Base-by-base conservation (phyloP, 1,139 yeast species). In the Debaryomyces singareniensis region DNA sequence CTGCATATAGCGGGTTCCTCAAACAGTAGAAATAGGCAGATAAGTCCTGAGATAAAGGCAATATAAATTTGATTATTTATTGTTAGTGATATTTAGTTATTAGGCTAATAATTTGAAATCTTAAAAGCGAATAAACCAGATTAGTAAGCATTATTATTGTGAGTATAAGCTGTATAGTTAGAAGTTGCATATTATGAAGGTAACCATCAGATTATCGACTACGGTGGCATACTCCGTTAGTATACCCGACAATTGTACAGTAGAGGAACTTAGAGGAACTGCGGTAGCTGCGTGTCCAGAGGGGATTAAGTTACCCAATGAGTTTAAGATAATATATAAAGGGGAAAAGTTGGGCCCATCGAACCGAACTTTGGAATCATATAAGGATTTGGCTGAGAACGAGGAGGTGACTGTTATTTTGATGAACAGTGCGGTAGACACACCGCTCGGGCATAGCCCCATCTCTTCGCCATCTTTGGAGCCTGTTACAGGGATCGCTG, bases 221-320 rank as follows among this genome's bases (percentile, higher is more conserved):
- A 71, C 65, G 35, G 40, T 48, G 7, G 56, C 68, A 6, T 60
- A 54, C 44, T 43, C 61, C 23, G 58, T 72, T 33, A 62, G 71
- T 13, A 53, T 72, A n/a, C 68, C 74, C 9, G 68, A 68, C 35
- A 63, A 66, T 45, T 55, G 72, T 29, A 68, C 75, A 1, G 74
- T 70, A 16, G 68, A 60, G 20, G 74, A 73, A 36, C 58, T 73
- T 35, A 59, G 63, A 31, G 55, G 55, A 29, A 58, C 71, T 5
- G 68, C 71, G 15, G 54, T 58, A 31, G 67, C 59, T 10, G 68
- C 68, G 2, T 53, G 64, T 49, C 58, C 76, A 40, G 31, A 45
- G 15, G 36, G 44, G 14, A 38, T 51, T 29, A 51, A 49, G 30
- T 49, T 67, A 28, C 70, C 73, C 2, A 35, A 47, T 4, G 62